These are phyloP conservation scores for Dendrobium nobile DNA, from an alignment of 106 monocot genomes.

Conservation along the genomic window DNA sequence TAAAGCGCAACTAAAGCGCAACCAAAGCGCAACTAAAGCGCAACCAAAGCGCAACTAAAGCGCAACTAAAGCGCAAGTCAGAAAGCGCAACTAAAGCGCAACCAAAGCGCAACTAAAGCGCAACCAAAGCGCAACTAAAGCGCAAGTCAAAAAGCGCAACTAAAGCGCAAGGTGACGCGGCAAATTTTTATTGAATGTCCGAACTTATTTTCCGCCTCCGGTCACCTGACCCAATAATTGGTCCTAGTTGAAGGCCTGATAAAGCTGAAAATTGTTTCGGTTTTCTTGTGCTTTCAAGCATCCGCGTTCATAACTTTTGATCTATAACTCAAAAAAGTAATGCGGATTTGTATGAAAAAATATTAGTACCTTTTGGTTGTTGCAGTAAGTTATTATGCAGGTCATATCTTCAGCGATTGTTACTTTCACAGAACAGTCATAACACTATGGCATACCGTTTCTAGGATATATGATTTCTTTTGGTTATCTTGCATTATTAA, in stretches of 20 bases:
- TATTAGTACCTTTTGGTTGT: not conserved
- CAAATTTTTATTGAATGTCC: too few species aligned
- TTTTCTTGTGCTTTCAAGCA: not conserved
- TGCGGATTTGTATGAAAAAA: not conserved
- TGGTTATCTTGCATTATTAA: not conserved
- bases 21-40: too few species aligned
- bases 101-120: too few species aligned
- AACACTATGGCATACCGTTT: not conserved
- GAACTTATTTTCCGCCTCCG: too few species aligned
- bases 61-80: too few species aligned
- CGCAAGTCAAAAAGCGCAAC: too few species aligned
- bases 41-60: too few species aligned
- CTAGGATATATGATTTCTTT: not conserved
- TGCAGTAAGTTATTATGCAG: not conserved
- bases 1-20: too few species aligned
- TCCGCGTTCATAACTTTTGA: not conserved
- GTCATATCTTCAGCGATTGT: not conserved
- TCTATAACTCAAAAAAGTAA: not conserved
- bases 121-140: too few species aligned
- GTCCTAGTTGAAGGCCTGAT: not conserved
- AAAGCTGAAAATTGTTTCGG: not conserved
- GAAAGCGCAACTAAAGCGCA: too few species aligned
- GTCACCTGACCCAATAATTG: too few species aligned
- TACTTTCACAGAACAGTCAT: not conserved
- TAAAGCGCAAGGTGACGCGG: too few species aligned